Percentiles rank a stretch among this genome's conserved stretches.
These are phyloP conservation scores for Tricholoma sp. DNA, from an alignment of 768 basidiomycete species.

Conservation along the genomic window DNA sequence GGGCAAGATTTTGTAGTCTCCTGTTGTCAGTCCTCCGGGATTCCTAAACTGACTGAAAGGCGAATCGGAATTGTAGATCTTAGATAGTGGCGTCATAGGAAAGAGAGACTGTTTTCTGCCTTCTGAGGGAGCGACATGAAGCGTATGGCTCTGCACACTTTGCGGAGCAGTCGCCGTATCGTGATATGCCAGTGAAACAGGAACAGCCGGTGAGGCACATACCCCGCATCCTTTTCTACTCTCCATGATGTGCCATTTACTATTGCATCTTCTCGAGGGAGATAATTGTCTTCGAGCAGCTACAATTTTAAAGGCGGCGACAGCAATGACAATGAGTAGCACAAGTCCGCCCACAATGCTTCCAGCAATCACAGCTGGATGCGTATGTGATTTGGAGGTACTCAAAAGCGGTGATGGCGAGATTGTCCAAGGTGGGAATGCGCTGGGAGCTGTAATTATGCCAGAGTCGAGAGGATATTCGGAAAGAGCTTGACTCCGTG, in stretches of 20 bases:
- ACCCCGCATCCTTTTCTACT: background rate
- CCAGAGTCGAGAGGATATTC: too few species aligned
- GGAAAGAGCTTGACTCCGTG: too few species aligned
- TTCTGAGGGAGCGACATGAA: slow-evolving; percentile 2
- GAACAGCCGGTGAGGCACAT: background rate
- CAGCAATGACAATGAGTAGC: slow-evolving; percentile 6
- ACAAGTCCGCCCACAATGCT: slow-evolving; percentile 12
- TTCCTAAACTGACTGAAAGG: slow-evolving; percentile 7
- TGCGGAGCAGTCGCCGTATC: background rate
- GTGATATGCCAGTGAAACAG: background rate
- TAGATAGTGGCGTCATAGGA: background rate
- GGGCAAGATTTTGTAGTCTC: background rate
- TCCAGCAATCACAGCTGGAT: slow-evolving; percentile 13
- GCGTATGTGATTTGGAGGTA: background rate
- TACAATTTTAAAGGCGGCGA: slow-evolving; percentile 3
- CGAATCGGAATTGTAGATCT: slow-evolving; percentile 1
- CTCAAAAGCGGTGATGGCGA: background rate
- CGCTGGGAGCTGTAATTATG: background rate
- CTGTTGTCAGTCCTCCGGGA: too few species aligned
- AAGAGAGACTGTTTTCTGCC: slow-evolving; percentile 6
- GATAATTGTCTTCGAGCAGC: slow-evolving; percentile 3
- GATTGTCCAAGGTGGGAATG: slow-evolving; percentile 6
- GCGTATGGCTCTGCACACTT: slow-evolving; percentile 1
- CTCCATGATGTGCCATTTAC: slow-evolving; percentile 11
- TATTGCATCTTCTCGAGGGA: background rate